Evolutionary conservation across 139 green algal species (phyloP).

Genomic region (Desmodesmus armatus): DNA sequence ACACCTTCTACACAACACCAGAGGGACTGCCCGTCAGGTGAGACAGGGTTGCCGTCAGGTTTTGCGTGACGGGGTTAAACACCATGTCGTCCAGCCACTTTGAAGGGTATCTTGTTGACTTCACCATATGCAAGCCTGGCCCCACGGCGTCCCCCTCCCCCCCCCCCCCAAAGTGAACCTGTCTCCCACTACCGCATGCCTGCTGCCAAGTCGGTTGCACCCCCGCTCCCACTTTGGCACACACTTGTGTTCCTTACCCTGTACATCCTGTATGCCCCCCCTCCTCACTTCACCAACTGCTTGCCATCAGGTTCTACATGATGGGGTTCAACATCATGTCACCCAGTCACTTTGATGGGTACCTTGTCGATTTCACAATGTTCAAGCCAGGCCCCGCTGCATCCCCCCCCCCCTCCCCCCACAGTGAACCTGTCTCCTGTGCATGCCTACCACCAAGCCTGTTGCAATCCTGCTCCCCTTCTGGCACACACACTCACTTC

Average conservation of each 20-base stretch:
- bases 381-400: conserved; percentile 50
- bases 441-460: background rate
- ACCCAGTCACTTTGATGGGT: conserved; percentile 51
- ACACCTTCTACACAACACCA: conserved; percentile 60
- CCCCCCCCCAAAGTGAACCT: no score
- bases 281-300: background rate
- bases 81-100: conserved; percentile 49
- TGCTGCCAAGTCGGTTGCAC: background rate
- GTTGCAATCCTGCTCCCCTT: background rate
- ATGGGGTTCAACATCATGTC: conserved; percentile 63
- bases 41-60: no score
- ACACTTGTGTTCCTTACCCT: background rate
- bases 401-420: background rate
- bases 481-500: background rate
- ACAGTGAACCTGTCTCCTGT: background rate
- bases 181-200: background rate
- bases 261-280: no score
- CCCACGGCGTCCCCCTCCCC: background rate
- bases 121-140: conserved; percentile 52
- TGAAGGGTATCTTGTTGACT: conserved; percentile 59
- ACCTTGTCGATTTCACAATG: conserved; percentile 54
- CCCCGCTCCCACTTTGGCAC: background rate
- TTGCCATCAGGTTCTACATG: conserved; percentile 67
- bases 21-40: conserved; percentile 17
- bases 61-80: conserved; percentile 69